Percentiles rank a stretch among this genome's conserved stretches.
These are phyloP conservation scores for Fusarium temperatum DNA, from an alignment of 2,329 filamentous ascomycete species.

Conservation along the genomic window DNA sequence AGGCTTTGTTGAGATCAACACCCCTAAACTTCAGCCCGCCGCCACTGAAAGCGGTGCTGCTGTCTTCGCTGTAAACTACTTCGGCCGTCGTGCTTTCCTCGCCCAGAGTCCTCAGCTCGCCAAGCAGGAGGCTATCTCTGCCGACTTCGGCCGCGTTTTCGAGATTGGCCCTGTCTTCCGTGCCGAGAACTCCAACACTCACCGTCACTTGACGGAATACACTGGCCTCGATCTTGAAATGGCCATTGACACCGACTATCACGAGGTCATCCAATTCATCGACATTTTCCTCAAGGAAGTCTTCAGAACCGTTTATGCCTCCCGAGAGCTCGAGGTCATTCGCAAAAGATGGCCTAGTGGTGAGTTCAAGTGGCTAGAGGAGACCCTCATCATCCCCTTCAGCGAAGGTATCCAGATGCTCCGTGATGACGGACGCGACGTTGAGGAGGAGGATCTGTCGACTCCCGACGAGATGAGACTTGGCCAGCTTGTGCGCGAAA, in stretches of 20 bases:
- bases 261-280: conserved; percentile 82
- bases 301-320: conserved; percentile 53
- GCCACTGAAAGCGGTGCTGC: conserved; percentile 92
- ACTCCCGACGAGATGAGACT: conserved; percentile 89
- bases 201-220: conserved; percentile 93
- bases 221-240: conserved; percentile 94
- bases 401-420: conserved; percentile 82
- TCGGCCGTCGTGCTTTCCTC: conserved; percentile 84
- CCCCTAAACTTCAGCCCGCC: conserved; percentile 87
- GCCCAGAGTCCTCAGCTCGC: conserved; percentile 92
- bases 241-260: conserved; percentile 88
- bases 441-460: conserved; percentile 78
- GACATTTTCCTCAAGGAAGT: conserved; percentile 85
- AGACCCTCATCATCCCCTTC: conserved; percentile 86
- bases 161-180: conserved; percentile 80
- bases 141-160: conserved; percentile 89
- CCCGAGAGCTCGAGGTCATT: conserved; percentile 78
- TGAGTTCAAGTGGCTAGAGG: conserved; percentile 85
- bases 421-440: conserved; percentile 82
- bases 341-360: conserved; percentile 87
- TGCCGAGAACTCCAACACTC: conserved; percentile 95
- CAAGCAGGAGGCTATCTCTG: conserved; percentile 92
- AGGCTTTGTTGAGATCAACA: conserved; percentile 92
- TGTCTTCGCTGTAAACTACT: conserved; percentile 93
- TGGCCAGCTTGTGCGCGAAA: conserved; percentile 84